A percentile compares a stretch with the other conserved stretches of the same genome.
Evolutionary conservation across 2,329 filamentous ascomycete genomes (phyloP).

Genomic region (Ploettnerulaceae sp.): DNA sequence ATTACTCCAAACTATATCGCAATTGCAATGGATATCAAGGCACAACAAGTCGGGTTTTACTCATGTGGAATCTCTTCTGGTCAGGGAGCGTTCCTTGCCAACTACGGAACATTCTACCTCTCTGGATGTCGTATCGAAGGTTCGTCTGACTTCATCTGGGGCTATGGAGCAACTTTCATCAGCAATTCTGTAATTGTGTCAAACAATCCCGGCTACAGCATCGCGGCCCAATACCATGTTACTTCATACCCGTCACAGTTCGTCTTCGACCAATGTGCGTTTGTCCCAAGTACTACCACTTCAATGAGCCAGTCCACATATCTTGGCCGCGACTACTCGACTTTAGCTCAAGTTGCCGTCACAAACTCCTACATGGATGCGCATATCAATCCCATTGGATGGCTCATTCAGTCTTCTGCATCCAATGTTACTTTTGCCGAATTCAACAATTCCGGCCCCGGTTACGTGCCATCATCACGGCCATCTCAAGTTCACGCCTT

Average conservation of each 20-base stretch:
- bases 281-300: constrained; percentile 37
- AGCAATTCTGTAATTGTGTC: constrained; percentile 9
- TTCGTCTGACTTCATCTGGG: constrained; percentile 9
- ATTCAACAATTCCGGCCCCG: constrained; percentile 35
- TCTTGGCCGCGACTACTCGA: constrained; percentile 47
- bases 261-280: constrained; percentile 49
- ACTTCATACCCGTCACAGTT: constrained; percentile 34
- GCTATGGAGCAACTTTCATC: constrained; percentile 6
- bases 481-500: constrained; percentile 24
- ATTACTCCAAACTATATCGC: constrained; percentile 2
- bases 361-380: constrained; percentile 43
- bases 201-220: constrained; percentile 3
- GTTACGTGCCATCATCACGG: constrained; percentile 26
- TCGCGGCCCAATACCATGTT: constrained; percentile 4
- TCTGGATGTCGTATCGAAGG: constrained; percentile 10
- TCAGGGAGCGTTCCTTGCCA: constrained; percentile 7
- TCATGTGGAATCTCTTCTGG: constrained; percentile 10
- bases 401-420: constrained; percentile 34
- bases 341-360: constrained; percentile 44
- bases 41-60: constrained; percentile 8
- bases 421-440: constrained; percentile 33
- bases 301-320: constrained; percentile 40
- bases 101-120: constrained; percentile 5
- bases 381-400: constrained; percentile 46
- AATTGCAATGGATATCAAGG: constrained; percentile 12